Conservation (phyloP, 202 grass and related monocot species). For the Panicum hallii region DNA sequence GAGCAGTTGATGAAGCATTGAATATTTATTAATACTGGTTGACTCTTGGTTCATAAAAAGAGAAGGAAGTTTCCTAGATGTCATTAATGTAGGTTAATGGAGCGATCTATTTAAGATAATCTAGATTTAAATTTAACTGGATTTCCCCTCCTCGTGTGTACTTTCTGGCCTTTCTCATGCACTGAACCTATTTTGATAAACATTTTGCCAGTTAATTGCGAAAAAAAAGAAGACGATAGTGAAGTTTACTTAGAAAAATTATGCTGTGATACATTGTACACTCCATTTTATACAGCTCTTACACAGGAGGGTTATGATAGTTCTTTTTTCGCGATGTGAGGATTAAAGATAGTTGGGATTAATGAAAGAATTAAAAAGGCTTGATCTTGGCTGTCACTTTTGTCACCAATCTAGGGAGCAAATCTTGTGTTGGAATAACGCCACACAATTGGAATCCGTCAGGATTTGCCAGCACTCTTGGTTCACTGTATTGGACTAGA, state of each 20-base stretch:
- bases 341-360: constrained; percentile 30
- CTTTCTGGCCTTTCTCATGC: constrained; percentile 42
- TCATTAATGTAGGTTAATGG: not conserved
- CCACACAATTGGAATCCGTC: constrained; percentile 53
- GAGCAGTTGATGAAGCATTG: not conserved
- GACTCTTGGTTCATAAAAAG: constrained; percentile 39
- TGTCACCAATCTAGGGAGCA: constrained; percentile 59
- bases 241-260: constrained; percentile 39
- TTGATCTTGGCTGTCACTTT: constrained; percentile 48
- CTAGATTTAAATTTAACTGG: constrained; percentile 14
- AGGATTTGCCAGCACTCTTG: constrained; percentile 47
- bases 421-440: constrained; percentile 70
- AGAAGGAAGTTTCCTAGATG: constrained; percentile 39
- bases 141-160: constrained; percentile 31
- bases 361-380: constrained; percentile 38
- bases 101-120: constrained; percentile 26
- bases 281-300: constrained; percentile 46
- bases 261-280: constrained; percentile 40
- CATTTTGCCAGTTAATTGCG: constrained; percentile 13
- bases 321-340: not conserved
- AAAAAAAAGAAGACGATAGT: constrained; percentile 7
- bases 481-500: constrained; percentile 51
- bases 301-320: constrained; percentile 10
- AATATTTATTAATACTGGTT: constrained; percentile 34
- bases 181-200: constrained; percentile 38